Evolutionary conservation across 805 yeast genomes (phyloP).

Genomic region (Zygosaccharomyces pseudorouxii): DNA sequence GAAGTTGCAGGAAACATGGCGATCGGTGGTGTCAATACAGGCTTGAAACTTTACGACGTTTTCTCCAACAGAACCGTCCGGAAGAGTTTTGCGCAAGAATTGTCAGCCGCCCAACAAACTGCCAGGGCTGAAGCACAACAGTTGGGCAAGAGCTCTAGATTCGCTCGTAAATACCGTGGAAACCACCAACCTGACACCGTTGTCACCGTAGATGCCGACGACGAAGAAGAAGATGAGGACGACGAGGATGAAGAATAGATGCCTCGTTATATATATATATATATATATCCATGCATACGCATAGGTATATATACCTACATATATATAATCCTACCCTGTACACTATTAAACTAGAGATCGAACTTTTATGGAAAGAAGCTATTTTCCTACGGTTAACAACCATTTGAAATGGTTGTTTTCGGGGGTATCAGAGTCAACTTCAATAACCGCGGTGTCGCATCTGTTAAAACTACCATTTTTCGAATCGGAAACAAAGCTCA

Average conservation of each 20-base stretch:
- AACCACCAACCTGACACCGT: conserved; percentile 48
- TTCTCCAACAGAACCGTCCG: conserved; percentile 79
- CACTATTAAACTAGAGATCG: background rate
- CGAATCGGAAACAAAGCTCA: conserved; percentile 27
- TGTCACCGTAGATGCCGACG: conserved; percentile 59
- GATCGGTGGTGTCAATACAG: conserved; percentile 82
- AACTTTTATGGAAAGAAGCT: background rate
- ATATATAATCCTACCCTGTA: background rate
- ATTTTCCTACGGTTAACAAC: conserved; percentile 4
- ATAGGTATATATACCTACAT: background rate
- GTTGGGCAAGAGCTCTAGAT: conserved; percentile 61
- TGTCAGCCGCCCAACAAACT: conserved; percentile 47
- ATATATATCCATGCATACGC: background rate
- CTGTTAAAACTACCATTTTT: conserved; percentile 25
- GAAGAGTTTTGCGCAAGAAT: conserved; percentile 55
- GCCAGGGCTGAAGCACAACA: conserved; percentile 56
- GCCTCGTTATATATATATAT: background rate
- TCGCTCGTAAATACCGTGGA: conserved; percentile 64
- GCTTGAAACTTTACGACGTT: conserved; percentile 88
- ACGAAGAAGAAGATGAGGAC: conserved; percentile 55
- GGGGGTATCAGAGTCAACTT: conserved; percentile 22
- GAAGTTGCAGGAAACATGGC: conserved; percentile 81
- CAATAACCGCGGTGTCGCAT: conserved; percentile 20
- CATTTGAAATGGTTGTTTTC: conserved; percentile 21
- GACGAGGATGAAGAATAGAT: conserved; percentile 40